A percentile compares a stretch with the other conserved stretches of the same genome.
phyloP scores from a whole-genome alignment of 2,329 filamentous ascomycete species.

The Colletotrichum sp. region DNA sequence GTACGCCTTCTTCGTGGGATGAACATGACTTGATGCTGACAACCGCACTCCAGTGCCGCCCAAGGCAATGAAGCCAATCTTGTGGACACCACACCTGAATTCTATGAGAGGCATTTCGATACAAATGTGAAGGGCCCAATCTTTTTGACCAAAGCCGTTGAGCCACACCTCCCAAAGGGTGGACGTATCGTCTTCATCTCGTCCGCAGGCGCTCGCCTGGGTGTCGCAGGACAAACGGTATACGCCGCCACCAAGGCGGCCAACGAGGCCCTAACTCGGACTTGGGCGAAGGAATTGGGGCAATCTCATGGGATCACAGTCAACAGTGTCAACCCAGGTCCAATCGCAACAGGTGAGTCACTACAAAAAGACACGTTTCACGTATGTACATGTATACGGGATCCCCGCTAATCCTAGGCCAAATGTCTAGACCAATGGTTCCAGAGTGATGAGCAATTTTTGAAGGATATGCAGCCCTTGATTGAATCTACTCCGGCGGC shows the following conservation, averaged over 20 bases:
- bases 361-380: not conserved
- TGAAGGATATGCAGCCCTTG: conserved; percentile 34
- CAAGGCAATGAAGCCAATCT: not conserved
- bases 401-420: not conserved
- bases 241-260: conserved; percentile 40
- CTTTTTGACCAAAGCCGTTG: conserved; percentile 33
- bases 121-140: conserved; percentile 20
- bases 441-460: conserved; percentile 31
- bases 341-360: conserved; percentile 24
- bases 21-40: not conserved
- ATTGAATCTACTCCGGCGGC: conserved; percentile 36
- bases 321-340: conserved; percentile 35
- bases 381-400: not conserved
- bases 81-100: not conserved
- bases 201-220: conserved; percentile 33
- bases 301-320: conserved; percentile 30
- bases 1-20: not conserved
- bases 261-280: conserved; percentile 29
- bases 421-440: conserved; percentile 26
- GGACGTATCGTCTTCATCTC: conserved; percentile 38
- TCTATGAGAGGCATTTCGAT: not conserved
- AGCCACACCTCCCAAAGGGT: conserved; percentile 31
- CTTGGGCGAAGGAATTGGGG: conserved; percentile 36
- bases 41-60: not conserved
- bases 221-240: conserved; percentile 30